phyloP scores from a whole-genome alignment of 2,329 filamentous ascomycete genomes.

The Verticillium nonalfalfae region DNA sequence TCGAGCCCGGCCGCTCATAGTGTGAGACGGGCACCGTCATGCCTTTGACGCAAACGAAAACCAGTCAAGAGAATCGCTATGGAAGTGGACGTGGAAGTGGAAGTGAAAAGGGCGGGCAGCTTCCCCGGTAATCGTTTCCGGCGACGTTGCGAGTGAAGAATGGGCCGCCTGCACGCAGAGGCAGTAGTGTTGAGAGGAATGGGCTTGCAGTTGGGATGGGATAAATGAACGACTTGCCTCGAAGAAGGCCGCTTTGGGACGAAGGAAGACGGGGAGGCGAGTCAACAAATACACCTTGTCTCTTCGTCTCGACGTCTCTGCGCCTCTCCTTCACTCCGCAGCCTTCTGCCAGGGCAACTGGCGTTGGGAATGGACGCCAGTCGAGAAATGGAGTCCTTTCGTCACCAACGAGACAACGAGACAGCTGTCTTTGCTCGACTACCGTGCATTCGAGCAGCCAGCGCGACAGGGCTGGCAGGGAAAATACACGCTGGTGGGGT shows the following conservation, averaged over 20 bases:
- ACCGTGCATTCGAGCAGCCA: neutral
- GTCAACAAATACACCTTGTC: conserved; percentile 11
- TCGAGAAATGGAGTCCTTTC: neutral
- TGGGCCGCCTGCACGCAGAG: conserved; percentile 12
- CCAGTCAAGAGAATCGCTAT: neutral
- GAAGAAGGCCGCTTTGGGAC: neutral
- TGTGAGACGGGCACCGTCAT: conserved; percentile 12
- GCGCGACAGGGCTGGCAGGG: neutral
- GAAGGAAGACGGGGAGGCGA: conserved; percentile 3
- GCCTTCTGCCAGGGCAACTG: neutral
- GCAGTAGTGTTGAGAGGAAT: neutral
- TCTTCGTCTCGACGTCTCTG: conserved; percentile 6
- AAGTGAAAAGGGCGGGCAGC: neutral
- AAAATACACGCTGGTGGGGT: neutral
- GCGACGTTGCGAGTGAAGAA: conserved; percentile 7
- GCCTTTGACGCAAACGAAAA: conserved; percentile 5
- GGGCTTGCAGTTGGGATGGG: neutral
- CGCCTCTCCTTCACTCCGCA: neutral
- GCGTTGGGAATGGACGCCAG: neutral
- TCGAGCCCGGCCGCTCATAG: conserved; percentile 9
- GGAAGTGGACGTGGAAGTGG: neutral
- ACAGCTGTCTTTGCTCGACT: neutral
- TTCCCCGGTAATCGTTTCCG: conserved; percentile 1
- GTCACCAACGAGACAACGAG: neutral
- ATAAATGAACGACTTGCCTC: neutral